Evolutionary conservation across 306 rosid genomes (phyloP).

Genomic region (Castanea mollissima): DNA sequence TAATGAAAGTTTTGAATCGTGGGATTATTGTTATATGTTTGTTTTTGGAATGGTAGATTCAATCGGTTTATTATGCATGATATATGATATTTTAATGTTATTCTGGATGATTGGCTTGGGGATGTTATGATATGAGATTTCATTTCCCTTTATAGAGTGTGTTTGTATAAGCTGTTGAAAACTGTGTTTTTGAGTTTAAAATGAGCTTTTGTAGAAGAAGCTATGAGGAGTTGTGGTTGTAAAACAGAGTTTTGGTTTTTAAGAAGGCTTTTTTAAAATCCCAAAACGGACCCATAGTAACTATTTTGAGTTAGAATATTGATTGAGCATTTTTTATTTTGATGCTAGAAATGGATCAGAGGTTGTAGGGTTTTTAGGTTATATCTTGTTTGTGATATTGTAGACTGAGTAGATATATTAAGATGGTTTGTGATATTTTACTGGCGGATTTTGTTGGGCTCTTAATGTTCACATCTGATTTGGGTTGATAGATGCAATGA

Average conservation of each 20-base stretch:
- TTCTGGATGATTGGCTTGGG: no score
- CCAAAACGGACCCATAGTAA: no score
- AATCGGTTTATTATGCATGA: background rate
- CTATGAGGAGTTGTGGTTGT: no score
- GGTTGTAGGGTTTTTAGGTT: no score
- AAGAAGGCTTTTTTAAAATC: no score
- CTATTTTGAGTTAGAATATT: background rate
- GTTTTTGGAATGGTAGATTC: background rate
- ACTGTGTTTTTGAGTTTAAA: no score
- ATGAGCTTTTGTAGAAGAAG: no score
- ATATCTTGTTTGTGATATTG: no score
- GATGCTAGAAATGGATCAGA: background rate
- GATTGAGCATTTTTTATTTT: background rate
- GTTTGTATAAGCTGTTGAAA: no score
- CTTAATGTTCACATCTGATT: background rate
- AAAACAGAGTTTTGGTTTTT: no score
- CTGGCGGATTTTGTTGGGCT: background rate
- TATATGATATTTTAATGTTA: background rate
- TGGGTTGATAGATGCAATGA: no score
- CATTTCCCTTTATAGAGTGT: background rate
- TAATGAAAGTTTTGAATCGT: background rate
- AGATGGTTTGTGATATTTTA: background rate
- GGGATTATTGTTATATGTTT: background rate
- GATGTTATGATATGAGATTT: background rate
- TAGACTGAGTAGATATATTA: background rate